phyloP scores from a whole-genome alignment of 2,329 filamentous ascomycete species.

The Verticillium tricorpus region DNA sequence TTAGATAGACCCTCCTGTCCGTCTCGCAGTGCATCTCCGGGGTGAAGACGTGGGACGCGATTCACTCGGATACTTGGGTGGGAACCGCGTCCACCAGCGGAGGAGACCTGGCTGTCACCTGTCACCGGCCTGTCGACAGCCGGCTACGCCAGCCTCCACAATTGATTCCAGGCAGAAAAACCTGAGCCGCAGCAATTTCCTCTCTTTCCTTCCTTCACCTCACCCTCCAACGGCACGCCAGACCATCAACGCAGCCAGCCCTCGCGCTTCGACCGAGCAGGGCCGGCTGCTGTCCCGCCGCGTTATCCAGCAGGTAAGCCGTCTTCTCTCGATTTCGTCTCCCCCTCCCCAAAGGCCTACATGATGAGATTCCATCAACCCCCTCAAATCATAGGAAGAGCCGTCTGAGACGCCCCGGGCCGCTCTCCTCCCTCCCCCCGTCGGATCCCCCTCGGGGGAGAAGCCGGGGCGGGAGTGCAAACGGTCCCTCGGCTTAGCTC shows the following conservation, averaged over 20 bases:
- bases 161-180: neutral
- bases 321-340: neutral
- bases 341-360: slow-evolving; percentile 3
- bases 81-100: neutral
- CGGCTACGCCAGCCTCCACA: neutral
- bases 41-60: no score
- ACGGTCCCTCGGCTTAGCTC: slow-evolving; percentile 12
- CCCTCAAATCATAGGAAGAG: slow-evolving; percentile 39
- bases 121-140: neutral
- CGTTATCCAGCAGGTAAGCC: neutral
- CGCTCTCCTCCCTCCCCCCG: slow-evolving; percentile 7
- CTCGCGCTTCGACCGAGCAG: no score
- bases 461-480: neutral
- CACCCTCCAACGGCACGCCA: neutral
- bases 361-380: slow-evolving; percentile 38
- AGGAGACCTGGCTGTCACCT: neutral
- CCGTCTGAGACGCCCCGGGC: slow-evolving; percentile 38
- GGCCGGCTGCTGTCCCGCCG: neutral
- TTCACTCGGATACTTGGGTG: no score
- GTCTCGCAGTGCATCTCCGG: neutral
- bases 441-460: neutral
- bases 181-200: slow-evolving; percentile 1
- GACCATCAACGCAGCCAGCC: no score
- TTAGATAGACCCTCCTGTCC: neutral
- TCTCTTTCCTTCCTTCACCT: slow-evolving; percentile 1